Evolutionary conservation across 768 basidiomycete genomes (phyloP).

Genomic region (Kwoniella sp.): DNA sequence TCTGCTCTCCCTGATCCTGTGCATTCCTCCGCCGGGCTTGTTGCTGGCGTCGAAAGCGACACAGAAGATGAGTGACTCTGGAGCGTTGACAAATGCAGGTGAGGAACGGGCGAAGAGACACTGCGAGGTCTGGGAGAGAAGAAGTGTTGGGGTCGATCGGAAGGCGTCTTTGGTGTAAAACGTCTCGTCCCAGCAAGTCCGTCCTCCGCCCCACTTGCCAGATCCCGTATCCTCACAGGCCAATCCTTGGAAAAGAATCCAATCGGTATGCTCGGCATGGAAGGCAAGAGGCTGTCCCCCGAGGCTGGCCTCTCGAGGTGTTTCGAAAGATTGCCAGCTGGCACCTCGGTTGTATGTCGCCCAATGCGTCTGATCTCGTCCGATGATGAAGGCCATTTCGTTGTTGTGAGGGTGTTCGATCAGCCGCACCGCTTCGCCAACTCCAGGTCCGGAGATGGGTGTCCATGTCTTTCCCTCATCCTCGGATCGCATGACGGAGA

Average conservation of each 20-base stretch:
- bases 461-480: conserved; percentile 83
- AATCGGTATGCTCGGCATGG: conserved; percentile 70
- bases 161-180: conserved; percentile 88
- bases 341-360: conserved; percentile 83
- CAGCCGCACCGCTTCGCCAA: conserved; percentile 69
- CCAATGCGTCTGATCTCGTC: conserved; percentile 75
- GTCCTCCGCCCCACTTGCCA: conserved; percentile 53
- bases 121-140: conserved; percentile 71
- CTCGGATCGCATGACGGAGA: conserved; percentile 73
- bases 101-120: conserved; percentile 91
- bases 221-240: conserved; percentile 51
- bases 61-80: conserved; percentile 79
- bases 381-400: conserved; percentile 80
- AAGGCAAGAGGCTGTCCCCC: conserved; percentile 73
- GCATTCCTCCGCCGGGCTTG: conserved; percentile 46
- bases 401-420: conserved; percentile 86
- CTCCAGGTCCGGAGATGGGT: conserved; percentile 61
- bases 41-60: conserved; percentile 73
- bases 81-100: conserved; percentile 75
- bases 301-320: conserved; percentile 59
- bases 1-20: conserved; percentile 65
- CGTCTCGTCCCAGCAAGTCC: conserved; percentile 65
- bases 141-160: conserved; percentile 62
- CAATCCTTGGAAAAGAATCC: conserved; percentile 55
- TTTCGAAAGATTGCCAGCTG: conserved; percentile 80